Evolutionary conservation across 2,329 filamentous ascomycete genomes (phyloP).

Genomic region (Claviceps sp.): DNA sequence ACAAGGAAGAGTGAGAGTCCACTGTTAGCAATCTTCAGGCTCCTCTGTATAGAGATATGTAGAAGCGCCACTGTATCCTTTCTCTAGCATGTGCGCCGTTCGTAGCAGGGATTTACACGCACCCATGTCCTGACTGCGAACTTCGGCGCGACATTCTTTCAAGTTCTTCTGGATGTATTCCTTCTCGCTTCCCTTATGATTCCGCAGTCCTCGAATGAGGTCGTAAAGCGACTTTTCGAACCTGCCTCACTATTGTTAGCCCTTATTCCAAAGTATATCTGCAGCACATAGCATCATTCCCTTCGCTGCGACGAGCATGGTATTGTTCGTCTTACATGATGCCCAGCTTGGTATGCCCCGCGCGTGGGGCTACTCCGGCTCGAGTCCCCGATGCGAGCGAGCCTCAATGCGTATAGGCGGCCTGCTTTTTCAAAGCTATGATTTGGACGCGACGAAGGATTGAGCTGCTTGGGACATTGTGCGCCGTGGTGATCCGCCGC

Average conservation of each 20-base stretch:
- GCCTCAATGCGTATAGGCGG: conserved; percentile 1
- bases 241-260: conserved; percentile 35
- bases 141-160: conserved; percentile 90
- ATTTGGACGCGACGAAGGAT: conserved; percentile 9
- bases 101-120: conserved; percentile 17
- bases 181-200: conserved; percentile 88
- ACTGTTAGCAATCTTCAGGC: neutral
- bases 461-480: conserved; percentile 11
- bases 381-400: neutral
- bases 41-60: neutral
- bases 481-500: conserved; percentile 4
- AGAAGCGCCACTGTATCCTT: too few relatives aligned
- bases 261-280: neutral
- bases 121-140: conserved; percentile 89
- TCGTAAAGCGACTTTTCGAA: conserved; percentile 99
- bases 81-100: too few relatives aligned
- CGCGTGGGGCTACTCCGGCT: conserved; percentile 12
- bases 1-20: neutral
- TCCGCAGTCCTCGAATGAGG: conserved; percentile 90
- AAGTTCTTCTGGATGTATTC: conserved; percentile 89
- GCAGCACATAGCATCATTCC: neutral
- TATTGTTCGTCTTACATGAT: conserved; percentile 1
- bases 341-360: conserved; percentile 10
- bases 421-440: conserved; percentile 4
- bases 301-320: neutral